Evolutionary conservation across 805 yeast species (phyloP).

Genomic region (Candida takata): DNA sequence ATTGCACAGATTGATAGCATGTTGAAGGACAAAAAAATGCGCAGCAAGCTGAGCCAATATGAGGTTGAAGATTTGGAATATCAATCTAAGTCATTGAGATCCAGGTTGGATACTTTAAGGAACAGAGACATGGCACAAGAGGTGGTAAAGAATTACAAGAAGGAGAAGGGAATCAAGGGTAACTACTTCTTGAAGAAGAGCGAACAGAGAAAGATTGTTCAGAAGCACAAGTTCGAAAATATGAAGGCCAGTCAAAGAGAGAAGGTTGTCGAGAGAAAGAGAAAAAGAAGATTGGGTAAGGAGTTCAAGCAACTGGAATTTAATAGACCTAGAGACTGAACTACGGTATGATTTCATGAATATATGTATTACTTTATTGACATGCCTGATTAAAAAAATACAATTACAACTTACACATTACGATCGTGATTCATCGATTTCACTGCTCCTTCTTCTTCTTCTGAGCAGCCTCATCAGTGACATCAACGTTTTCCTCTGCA

Average conservation of each 20-base stretch:
- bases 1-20: slow-evolving; percentile 49
- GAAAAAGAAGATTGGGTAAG: slow-evolving; percentile 77
- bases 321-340: slow-evolving; percentile 22
- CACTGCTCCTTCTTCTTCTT: slow-evolving; percentile 1
- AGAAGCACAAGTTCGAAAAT: slow-evolving; percentile 68
- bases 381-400: neutral
- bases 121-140: slow-evolving; percentile 69
- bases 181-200: slow-evolving; percentile 57
- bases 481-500: slow-evolving; percentile 7
- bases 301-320: slow-evolving; percentile 55
- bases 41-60: slow-evolving; percentile 30
- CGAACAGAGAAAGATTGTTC: slow-evolving; percentile 67
- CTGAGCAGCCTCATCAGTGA: slow-evolving; percentile 3
- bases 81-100: slow-evolving; percentile 54
- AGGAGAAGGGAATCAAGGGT: slow-evolving; percentile 43
- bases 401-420: neutral
- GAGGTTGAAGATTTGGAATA: slow-evolving; percentile 50
- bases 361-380: slow-evolving; percentile 1
- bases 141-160: slow-evolving; percentile 51
- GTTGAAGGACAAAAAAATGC: slow-evolving; percentile 46
- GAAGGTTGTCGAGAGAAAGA: slow-evolving; percentile 79
- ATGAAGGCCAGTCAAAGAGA: slow-evolving; percentile 70
- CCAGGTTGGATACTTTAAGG: slow-evolving; percentile 60
- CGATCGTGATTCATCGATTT: slow-evolving; percentile 1
- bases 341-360: neutral